Percentiles rank a stretch among this genome's conserved stretches.
Evolutionary conservation across 495 filamentous ascomycete species (phyloP).

Genomic region (Neurospora intermedia): DNA sequence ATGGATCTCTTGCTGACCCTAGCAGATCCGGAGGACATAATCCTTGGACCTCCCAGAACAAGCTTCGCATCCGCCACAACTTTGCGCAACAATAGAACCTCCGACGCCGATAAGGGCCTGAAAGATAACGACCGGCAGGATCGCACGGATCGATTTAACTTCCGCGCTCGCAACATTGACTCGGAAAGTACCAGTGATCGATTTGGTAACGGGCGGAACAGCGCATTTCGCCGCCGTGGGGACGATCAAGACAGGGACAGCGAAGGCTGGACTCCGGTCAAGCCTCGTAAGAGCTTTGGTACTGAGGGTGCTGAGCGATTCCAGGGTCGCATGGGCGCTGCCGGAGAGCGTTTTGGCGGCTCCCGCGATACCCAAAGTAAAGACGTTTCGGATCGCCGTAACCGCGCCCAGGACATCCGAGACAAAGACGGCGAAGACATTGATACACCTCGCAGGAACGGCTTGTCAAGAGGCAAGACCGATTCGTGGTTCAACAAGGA

Average conservation of each 20-base stretch:
- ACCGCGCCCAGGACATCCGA: conserved; percentile 36
- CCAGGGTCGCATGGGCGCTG: conserved; percentile 43
- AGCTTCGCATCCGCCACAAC: conserved; percentile 75
- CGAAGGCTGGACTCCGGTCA: conserved; percentile 50
- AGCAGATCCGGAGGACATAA: conserved; percentile 63
- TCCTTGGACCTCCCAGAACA: conserved; percentile 80
- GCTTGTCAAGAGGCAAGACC: conserved; percentile 29
- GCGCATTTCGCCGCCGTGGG: conserved; percentile 36
- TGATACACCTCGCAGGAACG: conserved; percentile 47
- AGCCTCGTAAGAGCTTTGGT: conserved; percentile 55
- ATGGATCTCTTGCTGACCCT: conserved; percentile 8
- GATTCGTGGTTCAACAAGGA: conserved; percentile 36
- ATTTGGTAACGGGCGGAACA: conserved; percentile 36
- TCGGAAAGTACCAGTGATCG: conserved; percentile 47
- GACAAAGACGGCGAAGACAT: conserved; percentile 42
- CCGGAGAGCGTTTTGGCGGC: conserved; percentile 20
- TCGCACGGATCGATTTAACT: conserved; percentile 57
- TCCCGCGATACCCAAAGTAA: conserved; percentile 22
- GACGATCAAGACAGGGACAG: conserved; percentile 47
- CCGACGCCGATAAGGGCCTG: conserved; percentile 37
- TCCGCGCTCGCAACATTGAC: conserved; percentile 57
- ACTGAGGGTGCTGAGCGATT: conserved; percentile 53
- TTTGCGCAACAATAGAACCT: conserved; percentile 33
- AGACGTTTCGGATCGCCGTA: conserved; percentile 30
- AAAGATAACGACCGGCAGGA: conserved; percentile 45